A percentile compares a stretch with the other conserved stretches of the same genome.
Conservation (phyloP, 176 grass and related monocot species). For the Avena sativa region DNA sequence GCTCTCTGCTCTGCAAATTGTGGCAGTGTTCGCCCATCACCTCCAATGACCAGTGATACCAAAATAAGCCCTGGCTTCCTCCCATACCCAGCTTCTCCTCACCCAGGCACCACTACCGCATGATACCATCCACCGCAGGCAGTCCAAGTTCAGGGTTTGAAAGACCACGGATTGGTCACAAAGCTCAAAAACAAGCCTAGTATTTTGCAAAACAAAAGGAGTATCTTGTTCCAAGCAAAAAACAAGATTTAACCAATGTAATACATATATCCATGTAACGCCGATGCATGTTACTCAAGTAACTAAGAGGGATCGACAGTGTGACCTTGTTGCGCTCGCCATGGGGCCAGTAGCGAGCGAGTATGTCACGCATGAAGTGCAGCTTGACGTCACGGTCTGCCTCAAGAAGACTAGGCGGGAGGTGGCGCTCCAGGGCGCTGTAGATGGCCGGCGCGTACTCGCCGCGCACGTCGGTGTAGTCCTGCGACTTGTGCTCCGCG, state of each 20-base stretch:
- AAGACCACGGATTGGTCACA: neutral
- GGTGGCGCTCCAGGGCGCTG: slow-evolving; percentile 80
- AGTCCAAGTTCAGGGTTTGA: neutral
- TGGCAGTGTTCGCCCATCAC: neutral
- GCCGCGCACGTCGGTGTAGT: slow-evolving; percentile 64
- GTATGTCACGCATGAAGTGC: slow-evolving; percentile 71
- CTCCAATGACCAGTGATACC: neutral
- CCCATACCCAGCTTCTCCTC: neutral
- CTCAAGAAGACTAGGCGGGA: slow-evolving; percentile 74
- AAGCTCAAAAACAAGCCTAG: neutral
- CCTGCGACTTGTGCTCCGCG: slow-evolving; percentile 65
- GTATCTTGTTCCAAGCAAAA: neutral
- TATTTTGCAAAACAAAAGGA: slow-evolving; percentile 15
- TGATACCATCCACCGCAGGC: neutral
- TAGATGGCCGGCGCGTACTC: slow-evolving; percentile 74
- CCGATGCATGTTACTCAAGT: neutral
- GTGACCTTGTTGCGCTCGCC: slow-evolving; percentile 74
- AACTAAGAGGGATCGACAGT: slow-evolving; percentile 6
- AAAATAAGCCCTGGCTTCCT: neutral
- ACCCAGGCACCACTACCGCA: neutral
- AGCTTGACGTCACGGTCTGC: slow-evolving; percentile 65
- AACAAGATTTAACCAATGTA: slow-evolving; percentile 2
- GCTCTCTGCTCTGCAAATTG: neutral
- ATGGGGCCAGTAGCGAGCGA: slow-evolving; percentile 73
- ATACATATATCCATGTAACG: neutral